Percentiles rank a stretch among this genome's conserved stretches.
phyloP scores from a whole-genome alignment of 768 basidiomycete genomes.

The Exsudoporus frostii region DNA sequence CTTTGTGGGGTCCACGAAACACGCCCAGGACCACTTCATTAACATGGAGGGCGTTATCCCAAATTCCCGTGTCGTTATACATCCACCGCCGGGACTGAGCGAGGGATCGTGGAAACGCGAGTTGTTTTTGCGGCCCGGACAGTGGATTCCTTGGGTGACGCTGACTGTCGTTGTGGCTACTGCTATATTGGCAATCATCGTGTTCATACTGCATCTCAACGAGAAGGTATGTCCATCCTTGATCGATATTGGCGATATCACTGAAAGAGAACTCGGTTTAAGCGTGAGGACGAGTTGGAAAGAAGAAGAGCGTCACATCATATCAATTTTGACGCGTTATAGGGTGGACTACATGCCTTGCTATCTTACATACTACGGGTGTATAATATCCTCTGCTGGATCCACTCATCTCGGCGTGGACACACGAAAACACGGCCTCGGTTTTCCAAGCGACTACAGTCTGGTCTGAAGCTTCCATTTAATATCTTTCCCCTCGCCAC shows the following conservation, averaged over 20 bases:
- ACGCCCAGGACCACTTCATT: slow-evolving; percentile 69
- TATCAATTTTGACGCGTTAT: slow-evolving; percentile 96
- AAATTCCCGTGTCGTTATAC: slow-evolving; percentile 95
- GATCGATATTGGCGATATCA: not conserved
- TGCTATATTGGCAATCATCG: slow-evolving; percentile 71
- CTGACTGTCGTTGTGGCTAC: slow-evolving; percentile 76
- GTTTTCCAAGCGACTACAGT: not conserved
- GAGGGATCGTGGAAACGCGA: slow-evolving; percentile 74
- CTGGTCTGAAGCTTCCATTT: slow-evolving; percentile 41
- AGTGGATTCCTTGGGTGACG: slow-evolving; percentile 99
- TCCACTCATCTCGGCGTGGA: not conserved
- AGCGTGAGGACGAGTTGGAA: slow-evolving; percentile 95
- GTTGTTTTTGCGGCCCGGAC: slow-evolving; percentile 88
- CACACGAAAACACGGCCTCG: not conserved
- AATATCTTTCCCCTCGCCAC: slow-evolving; percentile 50
- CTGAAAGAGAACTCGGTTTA: slow-evolving; percentile 5
- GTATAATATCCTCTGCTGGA: slow-evolving; percentile 3
- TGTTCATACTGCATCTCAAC: slow-evolving; percentile 82
- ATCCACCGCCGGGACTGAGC: slow-evolving; percentile 59
- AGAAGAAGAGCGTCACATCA: slow-evolving; percentile 85
- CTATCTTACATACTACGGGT: slow-evolving; percentile 18
- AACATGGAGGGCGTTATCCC: slow-evolving; percentile 97
- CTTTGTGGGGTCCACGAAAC: slow-evolving; percentile 89
- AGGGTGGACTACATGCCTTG: slow-evolving; percentile 7
- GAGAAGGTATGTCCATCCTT: slow-evolving; percentile 69